Conservation (phyloP, 768 basidiomycete genomes). For the Mycena polygramma region DNA sequence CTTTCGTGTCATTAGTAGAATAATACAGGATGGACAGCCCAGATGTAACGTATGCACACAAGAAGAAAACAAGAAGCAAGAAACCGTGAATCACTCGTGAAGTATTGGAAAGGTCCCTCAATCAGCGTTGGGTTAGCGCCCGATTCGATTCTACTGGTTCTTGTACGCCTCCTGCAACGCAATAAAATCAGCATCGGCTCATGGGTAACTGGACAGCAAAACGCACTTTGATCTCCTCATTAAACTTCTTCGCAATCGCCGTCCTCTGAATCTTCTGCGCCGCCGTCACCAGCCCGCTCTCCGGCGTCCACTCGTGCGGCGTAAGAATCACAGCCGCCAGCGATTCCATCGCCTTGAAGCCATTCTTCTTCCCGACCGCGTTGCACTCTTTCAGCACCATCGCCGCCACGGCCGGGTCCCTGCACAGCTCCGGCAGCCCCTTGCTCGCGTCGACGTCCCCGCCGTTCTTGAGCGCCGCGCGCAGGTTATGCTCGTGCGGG, state of each 20-base stretch:
- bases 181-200: too few species aligned
- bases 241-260: slow-evolving; percentile 76
- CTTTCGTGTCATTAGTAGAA: too few species aligned
- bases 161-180: slow-evolving; percentile 48
- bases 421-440: slow-evolving; percentile 68
- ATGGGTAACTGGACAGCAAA: too few species aligned
- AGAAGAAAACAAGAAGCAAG: not conserved
- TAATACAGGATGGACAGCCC: slow-evolving; percentile 1
- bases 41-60: slow-evolving; percentile 17
- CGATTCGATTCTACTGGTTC: slow-evolving; percentile 38
- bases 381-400: slow-evolving; percentile 85
- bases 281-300: slow-evolving; percentile 89
- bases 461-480: slow-evolving; percentile 57
- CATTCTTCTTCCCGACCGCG: slow-evolving; percentile 84
- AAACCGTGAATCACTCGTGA: slow-evolving; percentile 1
- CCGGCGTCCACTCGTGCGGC: slow-evolving; percentile 92
- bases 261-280: slow-evolving; percentile 92
- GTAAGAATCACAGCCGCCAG: slow-evolving; percentile 84
- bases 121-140: too few species aligned
- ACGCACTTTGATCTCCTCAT: slow-evolving; percentile 72
- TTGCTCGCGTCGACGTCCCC: slow-evolving; percentile 49
- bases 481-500: slow-evolving; percentile 83
- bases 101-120: too few species aligned
- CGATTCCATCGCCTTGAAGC: slow-evolving; percentile 84
- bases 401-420: slow-evolving; percentile 64